Conservation (phyloP, 495 filamentous ascomycete genomes). For the Penicillium parvum region DNA sequence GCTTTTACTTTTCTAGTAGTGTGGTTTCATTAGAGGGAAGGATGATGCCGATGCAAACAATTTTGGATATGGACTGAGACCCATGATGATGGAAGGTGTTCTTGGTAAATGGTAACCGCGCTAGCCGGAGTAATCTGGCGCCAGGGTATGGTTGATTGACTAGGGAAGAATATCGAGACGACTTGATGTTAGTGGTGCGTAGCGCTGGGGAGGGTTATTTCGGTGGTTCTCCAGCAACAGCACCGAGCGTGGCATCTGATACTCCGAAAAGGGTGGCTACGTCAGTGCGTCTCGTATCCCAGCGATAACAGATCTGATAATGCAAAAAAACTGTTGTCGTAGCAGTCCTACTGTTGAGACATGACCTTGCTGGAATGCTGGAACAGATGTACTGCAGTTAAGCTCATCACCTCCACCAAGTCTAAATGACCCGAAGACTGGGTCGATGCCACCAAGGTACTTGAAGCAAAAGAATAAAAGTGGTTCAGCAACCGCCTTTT, state of each 20-base stretch:
- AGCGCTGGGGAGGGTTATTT: too few species aligned
- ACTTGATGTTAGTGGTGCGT: too few species aligned
- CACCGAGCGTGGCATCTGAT: neutral
- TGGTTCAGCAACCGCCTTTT: constrained; percentile 6
- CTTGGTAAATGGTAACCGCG: constrained; percentile 13
- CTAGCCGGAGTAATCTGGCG: constrained; percentile 7
- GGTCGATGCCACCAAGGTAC: constrained; percentile 28
- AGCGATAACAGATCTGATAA: neutral
- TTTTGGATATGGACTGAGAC: too few species aligned
- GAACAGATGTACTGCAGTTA: constrained; percentile 3
- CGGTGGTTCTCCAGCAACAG: too few species aligned
- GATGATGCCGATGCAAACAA: too few species aligned
- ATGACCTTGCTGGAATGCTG: too few species aligned
- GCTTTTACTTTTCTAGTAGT: constrained; percentile 1
- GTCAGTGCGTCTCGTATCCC: neutral
- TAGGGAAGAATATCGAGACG: constrained; percentile 5
- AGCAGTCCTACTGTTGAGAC: neutral
- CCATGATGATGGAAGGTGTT: too few species aligned
- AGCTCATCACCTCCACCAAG: constrained; percentile 11
- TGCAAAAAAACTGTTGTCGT: neutral
- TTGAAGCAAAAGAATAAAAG: constrained; percentile 22
- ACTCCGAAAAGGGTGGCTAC: neutral
- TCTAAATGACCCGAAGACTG: constrained; percentile 10
- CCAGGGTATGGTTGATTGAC: constrained; percentile 1
- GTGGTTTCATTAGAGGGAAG: too few species aligned